Percentiles rank a stretch among this genome's conserved stretches.
These are phyloP conservation scores for Microsporum audouinii DNA, from an alignment of 2,329 filamentous ascomycete species.

Conservation along the genomic window DNA sequence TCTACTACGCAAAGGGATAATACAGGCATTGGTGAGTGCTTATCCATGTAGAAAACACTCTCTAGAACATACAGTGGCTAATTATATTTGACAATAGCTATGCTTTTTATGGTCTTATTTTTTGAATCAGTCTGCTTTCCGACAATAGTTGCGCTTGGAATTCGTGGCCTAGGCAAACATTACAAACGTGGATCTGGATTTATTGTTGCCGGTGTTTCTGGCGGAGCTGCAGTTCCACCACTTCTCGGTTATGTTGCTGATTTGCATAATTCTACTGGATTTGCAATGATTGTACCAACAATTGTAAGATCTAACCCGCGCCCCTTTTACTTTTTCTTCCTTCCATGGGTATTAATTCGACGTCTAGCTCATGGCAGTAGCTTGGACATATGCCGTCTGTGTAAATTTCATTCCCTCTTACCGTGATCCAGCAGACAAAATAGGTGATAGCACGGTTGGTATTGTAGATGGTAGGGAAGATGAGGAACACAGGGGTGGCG, in stretches of 20 bases:
- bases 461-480: slow-evolving; percentile 4
- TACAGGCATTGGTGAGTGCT: slow-evolving; percentile 33
- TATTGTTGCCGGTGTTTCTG: slow-evolving; percentile 59
- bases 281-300: slow-evolving; percentile 56
- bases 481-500: neutral
- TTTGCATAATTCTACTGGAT: slow-evolving; percentile 46
- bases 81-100: slow-evolving; percentile 23
- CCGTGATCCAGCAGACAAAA: slow-evolving; percentile 48
- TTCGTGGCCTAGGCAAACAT: slow-evolving; percentile 60
- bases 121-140: slow-evolving; percentile 77
- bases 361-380: slow-evolving; percentile 43
- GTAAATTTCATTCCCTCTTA: slow-evolving; percentile 60
- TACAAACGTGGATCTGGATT: slow-evolving; percentile 58
- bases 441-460: slow-evolving; percentile 23
- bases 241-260: slow-evolving; percentile 60
- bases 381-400: slow-evolving; percentile 46
- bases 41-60: neutral
- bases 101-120: slow-evolving; percentile 61
- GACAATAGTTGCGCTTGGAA: slow-evolving; percentile 65
- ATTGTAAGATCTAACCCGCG: slow-evolving; percentile 24
- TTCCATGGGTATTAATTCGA: neutral
- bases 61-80: slow-evolving; percentile 20
- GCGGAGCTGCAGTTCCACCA: slow-evolving; percentile 63
- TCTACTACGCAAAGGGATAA: slow-evolving; percentile 39
- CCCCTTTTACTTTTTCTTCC: neutral